Percentiles rank a stretch among this genome's conserved stretches.
Conservation (phyloP, 371 early-diverging fungal genomes). For the Mortierella sp. region DNA sequence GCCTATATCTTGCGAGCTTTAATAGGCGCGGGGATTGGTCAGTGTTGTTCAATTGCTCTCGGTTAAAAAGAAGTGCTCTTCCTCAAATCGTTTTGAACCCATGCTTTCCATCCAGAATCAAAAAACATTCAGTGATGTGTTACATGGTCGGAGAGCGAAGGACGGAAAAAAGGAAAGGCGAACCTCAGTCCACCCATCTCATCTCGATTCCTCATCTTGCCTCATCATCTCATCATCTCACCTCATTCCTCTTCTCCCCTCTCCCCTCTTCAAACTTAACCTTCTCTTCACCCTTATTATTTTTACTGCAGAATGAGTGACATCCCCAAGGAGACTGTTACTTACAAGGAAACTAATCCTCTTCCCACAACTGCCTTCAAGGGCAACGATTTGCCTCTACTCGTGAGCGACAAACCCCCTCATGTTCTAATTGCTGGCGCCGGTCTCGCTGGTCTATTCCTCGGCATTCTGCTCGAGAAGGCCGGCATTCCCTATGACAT, state of each 20-base stretch:
- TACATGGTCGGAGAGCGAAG: not conserved
- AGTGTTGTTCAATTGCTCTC: too few species aligned
- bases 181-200: not conserved
- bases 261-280: not conserved
- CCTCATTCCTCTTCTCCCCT: not conserved
- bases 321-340: not conserved
- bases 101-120: too few species aligned
- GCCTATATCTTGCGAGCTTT: too few species aligned
- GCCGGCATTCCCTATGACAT: constrained; percentile 12
- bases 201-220: not conserved
- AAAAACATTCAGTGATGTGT: too few species aligned
- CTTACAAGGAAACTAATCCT: not conserved
- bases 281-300: too few species aligned
- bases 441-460: constrained; percentile 21
- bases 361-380: not conserved
- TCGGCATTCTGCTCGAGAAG: constrained; percentile 17
- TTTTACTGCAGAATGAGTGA: too few species aligned
- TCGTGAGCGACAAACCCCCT: constrained; percentile 2
- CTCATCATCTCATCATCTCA: not conserved
- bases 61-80: too few species aligned
- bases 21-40: too few species aligned
- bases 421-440: constrained; percentile 7
- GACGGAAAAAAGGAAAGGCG: not conserved
- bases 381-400: not conserved
- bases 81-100: too few species aligned